Conservation (phyloP, 2,329 filamentous ascomycete species). For the Paracorniculantispora psalliotae region DNA sequence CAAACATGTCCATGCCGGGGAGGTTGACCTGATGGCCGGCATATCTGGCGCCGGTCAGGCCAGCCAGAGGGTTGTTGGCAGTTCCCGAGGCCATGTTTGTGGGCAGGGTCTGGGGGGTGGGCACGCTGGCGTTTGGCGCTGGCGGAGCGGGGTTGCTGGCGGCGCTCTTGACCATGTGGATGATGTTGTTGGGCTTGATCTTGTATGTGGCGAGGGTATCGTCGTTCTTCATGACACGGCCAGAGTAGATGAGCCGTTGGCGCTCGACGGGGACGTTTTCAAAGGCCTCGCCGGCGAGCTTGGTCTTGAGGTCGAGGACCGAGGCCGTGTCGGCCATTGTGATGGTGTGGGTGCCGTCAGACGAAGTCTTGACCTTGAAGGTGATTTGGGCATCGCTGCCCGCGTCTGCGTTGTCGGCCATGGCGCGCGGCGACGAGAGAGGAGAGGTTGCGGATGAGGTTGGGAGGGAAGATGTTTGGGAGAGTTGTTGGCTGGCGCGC, state of each 20-base stretch:
- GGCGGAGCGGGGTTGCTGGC: slow-evolving; percentile 66
- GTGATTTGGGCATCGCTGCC: slow-evolving; percentile 72
- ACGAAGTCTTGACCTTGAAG: slow-evolving; percentile 98
- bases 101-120: slow-evolving; percentile 45
- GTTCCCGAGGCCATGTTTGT: slow-evolving; percentile 78
- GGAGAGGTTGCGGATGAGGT: neutral
- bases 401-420: slow-evolving; percentile 61
- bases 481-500: slow-evolving; percentile 11
- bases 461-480: slow-evolving; percentile 1
- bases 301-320: slow-evolving; percentile 82
- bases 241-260: slow-evolving; percentile 95
- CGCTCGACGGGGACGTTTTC: slow-evolving; percentile 83
- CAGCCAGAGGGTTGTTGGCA: slow-evolving; percentile 84
- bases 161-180: slow-evolving; percentile 95
- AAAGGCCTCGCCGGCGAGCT: slow-evolving; percentile 73
- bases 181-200: slow-evolving; percentile 91
- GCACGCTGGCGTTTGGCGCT: slow-evolving; percentile 35
- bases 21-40: slow-evolving; percentile 81
- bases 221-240: slow-evolving; percentile 91
- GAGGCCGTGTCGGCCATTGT: slow-evolving; percentile 73
- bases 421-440: slow-evolving; percentile 30
- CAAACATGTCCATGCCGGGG: slow-evolving; percentile 83
- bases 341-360: slow-evolving; percentile 76
- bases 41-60: slow-evolving; percentile 86
- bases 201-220: slow-evolving; percentile 84